Base-by-base conservation (phyloP, 2,329 filamentous ascomycete genomes). In the Penicillium sp. region DNA sequence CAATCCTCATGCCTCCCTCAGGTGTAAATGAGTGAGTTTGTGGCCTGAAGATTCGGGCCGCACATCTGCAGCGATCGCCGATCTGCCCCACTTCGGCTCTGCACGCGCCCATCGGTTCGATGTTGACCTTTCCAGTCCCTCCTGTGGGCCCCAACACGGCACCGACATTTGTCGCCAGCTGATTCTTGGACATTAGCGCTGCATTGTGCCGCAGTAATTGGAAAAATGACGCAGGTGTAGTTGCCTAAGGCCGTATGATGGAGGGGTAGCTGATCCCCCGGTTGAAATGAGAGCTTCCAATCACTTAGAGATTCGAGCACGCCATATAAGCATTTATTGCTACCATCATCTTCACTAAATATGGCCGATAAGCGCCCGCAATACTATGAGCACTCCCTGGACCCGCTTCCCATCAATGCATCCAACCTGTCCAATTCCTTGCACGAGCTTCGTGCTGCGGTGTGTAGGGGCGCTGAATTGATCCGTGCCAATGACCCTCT, bases 401-500 rank as follows among this genome's bases (percentile, higher is more conserved):
- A 23, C 16, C 47, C 42, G 4, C 34, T 44, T 18, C 26, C 36
- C 15, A 35, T 54, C 13, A 45, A 47, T 32, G 10, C 39, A 2
- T 25, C 28, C 15, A 45, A 47, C 3, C 45, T 54, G 9, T 18
- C 35, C 2, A 22, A 49, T 12, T 40, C 41, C n/a, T 50, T 65
- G 1, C 35, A 44, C 34, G 48, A 63, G 32, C 45, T 66, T 10
- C 58, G 56, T 14, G 17, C 35, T 15, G 59, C 61, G 1, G 52
- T 63, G 17, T 47, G 46, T 15, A 51, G 47, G 29, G 60, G 59
- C 6, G 44, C 58, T 11, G 41, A 49, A 14, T 30, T 57, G 9
- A 42, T 66, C 10, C 51, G 53, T 12, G 27, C 41, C n/a, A 51
- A 50, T 9, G 49, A 44, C 17, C 44, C 48, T 20, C 37, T 52